Base-by-base conservation (phyloP, 2,329 filamentous ascomycete genomes). In the Trichoderma koningii region DNA sequence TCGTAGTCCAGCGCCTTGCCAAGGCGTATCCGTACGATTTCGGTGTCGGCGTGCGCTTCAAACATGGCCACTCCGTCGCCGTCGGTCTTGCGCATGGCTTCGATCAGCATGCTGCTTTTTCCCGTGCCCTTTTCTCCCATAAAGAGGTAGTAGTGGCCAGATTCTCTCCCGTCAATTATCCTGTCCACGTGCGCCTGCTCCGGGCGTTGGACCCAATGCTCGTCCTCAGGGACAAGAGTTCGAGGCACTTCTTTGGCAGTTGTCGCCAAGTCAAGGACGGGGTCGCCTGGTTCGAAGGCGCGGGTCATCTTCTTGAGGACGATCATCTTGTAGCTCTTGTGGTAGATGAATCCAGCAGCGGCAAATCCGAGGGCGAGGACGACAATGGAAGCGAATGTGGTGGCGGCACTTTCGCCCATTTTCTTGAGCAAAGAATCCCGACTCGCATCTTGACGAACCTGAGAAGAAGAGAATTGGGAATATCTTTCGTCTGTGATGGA, bases 1-100 rank as follows among this genome's bases (percentile, higher is more conserved):
- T 99, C 95, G 75, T 93, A 99, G 75, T 99, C 93, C 47, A 99
- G 82, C 2, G 93, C 92, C 75, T 97, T 97, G 28, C 95, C 95
- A 3, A 99, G 84, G 5, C 95, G 86, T 50, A 97, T 90, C 19
- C 95, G 90, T 75, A 99, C 96, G 66, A 99, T 96, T 73, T 99
- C 95, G 1, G 93, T 85, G 75, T 99, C 93, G 5, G 93, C 90
- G 76, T 99, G 95, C 1, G 94, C 93, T 77, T 99, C 95, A 72
- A 98, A 91, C 92, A 99, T 97, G 70, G 93, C 90, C 51, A 94
- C 89, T 23, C 92, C 92, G 67, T 95, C 90, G 4, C 93, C 95
- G 68, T 97, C 86, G 64, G 93, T 89, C 76, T 96, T 96, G 62
- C 89, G 88, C 94, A 99, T 99, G 9, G 92, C 92, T 74, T 98